Percentiles rank a stretch among this genome's conserved stretches.
Evolutionary conservation across 768 basidiomycete species (phyloP).

Genomic region (Tulasnella sp.): DNA sequence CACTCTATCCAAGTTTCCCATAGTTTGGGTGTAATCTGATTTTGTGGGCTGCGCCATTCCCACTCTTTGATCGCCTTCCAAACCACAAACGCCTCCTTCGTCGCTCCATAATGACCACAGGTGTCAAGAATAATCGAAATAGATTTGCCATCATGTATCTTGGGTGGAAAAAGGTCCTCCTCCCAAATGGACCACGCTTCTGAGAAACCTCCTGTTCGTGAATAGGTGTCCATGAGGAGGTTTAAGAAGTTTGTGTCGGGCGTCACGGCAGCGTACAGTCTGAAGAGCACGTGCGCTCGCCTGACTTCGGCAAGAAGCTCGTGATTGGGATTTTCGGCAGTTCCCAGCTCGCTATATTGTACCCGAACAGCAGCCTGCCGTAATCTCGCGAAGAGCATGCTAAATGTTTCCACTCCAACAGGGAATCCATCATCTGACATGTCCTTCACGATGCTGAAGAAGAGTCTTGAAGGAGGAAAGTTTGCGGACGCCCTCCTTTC

Average conservation of each 20-base stretch:
- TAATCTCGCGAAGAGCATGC: conserved; percentile 32
- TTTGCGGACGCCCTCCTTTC: not conserved
- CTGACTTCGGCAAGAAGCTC: conserved; percentile 40
- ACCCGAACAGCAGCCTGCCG: conserved; percentile 35
- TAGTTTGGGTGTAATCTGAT: conserved; percentile 60
- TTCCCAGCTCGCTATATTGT: not conserved
- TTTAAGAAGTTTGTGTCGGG: conserved; percentile 73
- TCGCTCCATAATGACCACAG: conserved; percentile 61
- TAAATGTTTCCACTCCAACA: conserved; percentile 32
- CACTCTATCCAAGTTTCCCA: conserved; percentile 86
- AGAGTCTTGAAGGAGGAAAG: conserved; percentile 13
- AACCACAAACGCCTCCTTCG: conserved; percentile 53
- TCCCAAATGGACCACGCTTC: conserved; percentile 82
- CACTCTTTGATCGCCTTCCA: conserved; percentile 49
- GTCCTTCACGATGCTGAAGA: conserved; percentile 33
- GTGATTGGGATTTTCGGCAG: not conserved
- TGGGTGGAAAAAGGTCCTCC: conserved; percentile 53
- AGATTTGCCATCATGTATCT: conserved; percentile 56
- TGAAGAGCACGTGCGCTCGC: conserved; percentile 68
- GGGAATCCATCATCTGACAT: conserved; percentile 32
- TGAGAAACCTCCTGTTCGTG: conserved; percentile 64
- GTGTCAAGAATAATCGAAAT: conserved; percentile 84
- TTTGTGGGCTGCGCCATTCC: conserved; percentile 34
- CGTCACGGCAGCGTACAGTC: conserved; percentile 71
- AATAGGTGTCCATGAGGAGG: conserved; percentile 85